Evolutionary conservation across 2,329 filamentous ascomycete species (phyloP).

Genomic region (Diaporthe eres): DNA sequence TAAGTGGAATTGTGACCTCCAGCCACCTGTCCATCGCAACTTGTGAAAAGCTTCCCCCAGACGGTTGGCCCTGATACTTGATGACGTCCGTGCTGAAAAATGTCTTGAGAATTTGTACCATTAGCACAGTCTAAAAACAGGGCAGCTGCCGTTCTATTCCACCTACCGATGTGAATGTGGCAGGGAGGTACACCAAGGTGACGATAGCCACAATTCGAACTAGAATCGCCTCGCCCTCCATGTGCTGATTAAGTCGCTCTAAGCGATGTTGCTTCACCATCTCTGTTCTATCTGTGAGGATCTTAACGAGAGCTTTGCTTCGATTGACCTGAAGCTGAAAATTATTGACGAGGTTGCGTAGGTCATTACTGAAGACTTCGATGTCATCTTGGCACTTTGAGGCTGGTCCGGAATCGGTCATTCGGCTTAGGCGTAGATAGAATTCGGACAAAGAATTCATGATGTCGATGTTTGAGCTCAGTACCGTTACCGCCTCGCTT

Average conservation of each 20-base stretch:
- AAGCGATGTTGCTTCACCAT: not conserved
- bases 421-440: not conserved
- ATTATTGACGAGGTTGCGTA: not conserved
- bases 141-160: rapidly evolving
- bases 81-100: not conserved
- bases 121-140: not conserved
- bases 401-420: not conserved
- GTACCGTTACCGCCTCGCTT: not conserved
- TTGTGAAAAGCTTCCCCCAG: not conserved
- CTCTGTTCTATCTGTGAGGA: not conserved
- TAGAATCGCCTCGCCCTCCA: not conserved
- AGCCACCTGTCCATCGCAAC: not conserved
- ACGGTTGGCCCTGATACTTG: not conserved
- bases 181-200: not conserved
- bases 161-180: not conserved
- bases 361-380: not conserved
- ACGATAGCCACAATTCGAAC: not conserved
- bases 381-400: not conserved
- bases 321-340: not conserved
- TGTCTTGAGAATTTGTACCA: not conserved
- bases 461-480: not conserved
- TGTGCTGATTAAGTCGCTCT: not conserved
- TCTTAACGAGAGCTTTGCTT: not conserved
- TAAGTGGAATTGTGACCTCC: not conserved
- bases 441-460: not conserved